Evolutionary conservation across 768 basidiomycete genomes (phyloP), one percentile per base, ranked within the genome.

Genomic region (Termitomyces sp.): DNA sequence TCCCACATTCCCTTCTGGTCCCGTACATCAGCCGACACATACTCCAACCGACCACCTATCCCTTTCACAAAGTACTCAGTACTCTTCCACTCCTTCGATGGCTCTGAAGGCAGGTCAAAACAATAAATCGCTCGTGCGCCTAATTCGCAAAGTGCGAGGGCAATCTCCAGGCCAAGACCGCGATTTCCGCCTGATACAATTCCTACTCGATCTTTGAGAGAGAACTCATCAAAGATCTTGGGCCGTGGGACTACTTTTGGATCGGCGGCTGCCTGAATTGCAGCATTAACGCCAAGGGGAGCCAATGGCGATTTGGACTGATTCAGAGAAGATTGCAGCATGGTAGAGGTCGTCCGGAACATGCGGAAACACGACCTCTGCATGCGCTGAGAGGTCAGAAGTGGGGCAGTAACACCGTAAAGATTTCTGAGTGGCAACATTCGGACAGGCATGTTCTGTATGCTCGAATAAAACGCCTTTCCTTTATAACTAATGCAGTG

Each of bases 101-200:
- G 81, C 40, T 69, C 66, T 47, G 65, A 60, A 2, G 84, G 77
- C 13, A 87, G 70, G 66, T 88, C 88, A 7, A 88, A 70, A 63
- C 86, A 88, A 66, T 89, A 88, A 22, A 88, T 76, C 0, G 75
- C 82, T 12, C 79, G 76, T 4, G 85, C 86, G 23, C 89, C 89
- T 16, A 82, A 84, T 70, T 91, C 89, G 44, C 80, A 79, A 39
- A 91, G 68, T 3, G 84, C 81, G 52, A 90, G 70, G 32, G 87
- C 87, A 84, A 88, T 86, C 72, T 92, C 90, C 9, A 92, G 79
- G 3, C 90, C 90, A 16, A 91, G 77, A 0, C 89, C 85, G 43
- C 84, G 70, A 52, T 84, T 81, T 0, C 78, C 85, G 1, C 85
- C 85, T 0, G 85, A 81, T 15, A 87, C 80, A 36, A 86, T 74